phyloP scores from a whole-genome alignment of 176 grass and related monocot genomes.

The Paspalum vaginatum region DNA sequence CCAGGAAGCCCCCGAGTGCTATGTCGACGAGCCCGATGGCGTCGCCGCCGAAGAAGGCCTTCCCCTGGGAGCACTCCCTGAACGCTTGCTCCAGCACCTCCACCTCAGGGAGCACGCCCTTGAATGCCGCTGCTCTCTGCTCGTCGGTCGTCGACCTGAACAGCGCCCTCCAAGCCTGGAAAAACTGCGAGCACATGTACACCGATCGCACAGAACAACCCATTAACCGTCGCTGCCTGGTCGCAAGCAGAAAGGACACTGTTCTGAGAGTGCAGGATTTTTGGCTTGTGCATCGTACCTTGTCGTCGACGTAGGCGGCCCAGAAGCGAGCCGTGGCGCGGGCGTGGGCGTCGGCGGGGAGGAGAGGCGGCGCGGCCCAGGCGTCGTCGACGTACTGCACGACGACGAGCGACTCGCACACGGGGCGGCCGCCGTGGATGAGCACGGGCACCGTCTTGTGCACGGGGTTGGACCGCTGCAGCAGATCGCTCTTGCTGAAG shows the following conservation, averaged over 20 bases:
- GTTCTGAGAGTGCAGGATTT: too few relatives aligned
- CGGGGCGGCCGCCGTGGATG: slow-evolving; percentile 43
- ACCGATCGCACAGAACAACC: not conserved
- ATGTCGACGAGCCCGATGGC: slow-evolving; percentile 48
- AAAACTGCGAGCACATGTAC: slow-evolving; percentile 32
- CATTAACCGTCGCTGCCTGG: too few relatives aligned
- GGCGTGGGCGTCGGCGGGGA: slow-evolving; percentile 28
- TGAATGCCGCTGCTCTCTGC: slow-evolving; percentile 40
- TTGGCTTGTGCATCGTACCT: not conserved
- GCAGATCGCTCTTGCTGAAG: slow-evolving; percentile 45
- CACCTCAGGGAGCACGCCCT: not conserved
- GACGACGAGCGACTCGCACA: slow-evolving; percentile 51
- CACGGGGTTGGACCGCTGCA: slow-evolving; percentile 47
- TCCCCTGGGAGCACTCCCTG: slow-evolving; percentile 35
- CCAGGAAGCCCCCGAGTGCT: slow-evolving; percentile 32
- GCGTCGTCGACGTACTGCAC: slow-evolving; percentile 47
- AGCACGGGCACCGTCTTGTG: slow-evolving; percentile 54
- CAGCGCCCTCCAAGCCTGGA: slow-evolving; percentile 13
- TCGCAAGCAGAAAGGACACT: too few relatives aligned
- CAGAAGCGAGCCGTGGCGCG: slow-evolving; percentile 44
- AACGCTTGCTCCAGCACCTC: slow-evolving; percentile 31
- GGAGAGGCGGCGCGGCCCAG: slow-evolving; percentile 15
- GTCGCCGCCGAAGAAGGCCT: slow-evolving; percentile 49
- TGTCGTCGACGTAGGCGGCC: slow-evolving; percentile 40
- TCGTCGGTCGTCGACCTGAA: slow-evolving; percentile 44